Conservation (phyloP, 768 basidiomycete species). For the Plicaturopsis crispa region DNA sequence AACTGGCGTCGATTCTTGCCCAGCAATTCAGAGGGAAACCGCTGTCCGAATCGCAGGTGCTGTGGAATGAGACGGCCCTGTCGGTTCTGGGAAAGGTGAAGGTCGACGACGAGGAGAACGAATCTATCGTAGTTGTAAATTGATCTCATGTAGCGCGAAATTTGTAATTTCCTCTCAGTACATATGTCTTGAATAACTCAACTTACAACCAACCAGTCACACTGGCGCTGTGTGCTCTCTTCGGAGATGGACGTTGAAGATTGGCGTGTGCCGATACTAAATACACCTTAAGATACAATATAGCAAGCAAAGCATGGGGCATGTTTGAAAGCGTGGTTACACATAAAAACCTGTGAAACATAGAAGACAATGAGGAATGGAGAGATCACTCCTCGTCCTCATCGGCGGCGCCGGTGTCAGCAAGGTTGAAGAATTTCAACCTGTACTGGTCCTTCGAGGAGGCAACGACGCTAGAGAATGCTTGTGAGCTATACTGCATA, state of each 20-base stretch:
- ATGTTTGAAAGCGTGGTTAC: too few species aligned
- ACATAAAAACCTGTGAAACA: too few species aligned
- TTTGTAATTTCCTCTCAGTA: too few species aligned
- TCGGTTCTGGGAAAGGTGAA: constrained; percentile 50
- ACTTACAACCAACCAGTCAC: too few species aligned
- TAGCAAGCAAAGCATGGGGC: too few species aligned
- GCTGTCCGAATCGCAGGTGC: constrained; percentile 47
- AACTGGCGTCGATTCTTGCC: constrained; percentile 51
- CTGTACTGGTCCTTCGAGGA: constrained; percentile 91
- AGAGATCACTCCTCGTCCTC: constrained; percentile 38
- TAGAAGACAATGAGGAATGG: too few species aligned
- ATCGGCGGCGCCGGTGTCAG: constrained; percentile 42
- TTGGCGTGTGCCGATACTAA: too few species aligned
- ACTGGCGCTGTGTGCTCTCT: too few species aligned
- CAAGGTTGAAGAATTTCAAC: constrained; percentile 89
- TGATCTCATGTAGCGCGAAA: neutral
- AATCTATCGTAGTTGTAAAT: neutral
- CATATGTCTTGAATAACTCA: too few species aligned
- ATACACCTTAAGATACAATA: too few species aligned
- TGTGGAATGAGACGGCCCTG: constrained; percentile 72
- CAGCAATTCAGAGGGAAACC: constrained; percentile 58
- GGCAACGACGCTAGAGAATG: constrained; percentile 67
- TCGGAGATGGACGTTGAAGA: too few species aligned
- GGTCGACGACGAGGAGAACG: constrained; percentile 18
- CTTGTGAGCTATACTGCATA: constrained; percentile 6